phyloP scores from a whole-genome alignment of 345 rosid species.

The Linum usitatissimum region DNA sequence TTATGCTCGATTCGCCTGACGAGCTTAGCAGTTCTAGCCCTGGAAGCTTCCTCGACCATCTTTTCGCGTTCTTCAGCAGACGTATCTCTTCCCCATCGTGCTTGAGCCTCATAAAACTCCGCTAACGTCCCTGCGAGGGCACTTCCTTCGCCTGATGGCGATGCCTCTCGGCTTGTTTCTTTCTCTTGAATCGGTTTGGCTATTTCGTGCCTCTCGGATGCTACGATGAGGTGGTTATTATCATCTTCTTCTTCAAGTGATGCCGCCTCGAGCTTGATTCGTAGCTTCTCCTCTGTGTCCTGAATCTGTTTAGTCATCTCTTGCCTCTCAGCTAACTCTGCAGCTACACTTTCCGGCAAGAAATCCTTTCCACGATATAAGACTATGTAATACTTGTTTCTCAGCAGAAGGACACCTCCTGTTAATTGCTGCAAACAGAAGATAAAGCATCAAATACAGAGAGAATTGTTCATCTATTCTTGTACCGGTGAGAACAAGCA shows the following conservation, averaged over 20 bases:
- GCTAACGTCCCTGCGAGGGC: constrained; percentile 86
- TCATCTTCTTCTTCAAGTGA: too few relatives aligned
- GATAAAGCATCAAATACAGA: constrained; percentile 2
- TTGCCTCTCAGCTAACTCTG: constrained; percentile 78
- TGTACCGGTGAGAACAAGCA: too few relatives aligned
- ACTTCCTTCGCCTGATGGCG: constrained; percentile 27
- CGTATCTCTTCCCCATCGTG: constrained; percentile 81
- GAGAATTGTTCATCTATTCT: not conserved
- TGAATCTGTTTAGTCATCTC: constrained; percentile 66
- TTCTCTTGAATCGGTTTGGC: too few relatives aligned
- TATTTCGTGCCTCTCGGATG: too few relatives aligned
- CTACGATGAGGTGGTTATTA: too few relatives aligned
- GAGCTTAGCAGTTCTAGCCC: constrained; percentile 48
- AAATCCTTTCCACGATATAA: constrained; percentile 98
- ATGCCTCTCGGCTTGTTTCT: too few relatives aligned
- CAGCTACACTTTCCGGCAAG: constrained; percentile 74
- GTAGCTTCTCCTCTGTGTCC: constrained; percentile 70
- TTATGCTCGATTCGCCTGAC: constrained; percentile 73
- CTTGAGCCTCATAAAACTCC: constrained; percentile 95
- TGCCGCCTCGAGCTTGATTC: constrained; percentile 32
- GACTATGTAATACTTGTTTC: constrained; percentile 89
- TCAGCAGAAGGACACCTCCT: constrained; percentile 84
- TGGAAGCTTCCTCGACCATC: constrained; percentile 84
- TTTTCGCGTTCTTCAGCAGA: constrained; percentile 69
- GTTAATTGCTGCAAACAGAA: constrained; percentile 49